A percentile compares a stretch with the other conserved stretches of the same genome.
phyloP scores from a whole-genome alignment of 1,139 yeast genomes.

The Wickerhamomyces sp. region DNA sequence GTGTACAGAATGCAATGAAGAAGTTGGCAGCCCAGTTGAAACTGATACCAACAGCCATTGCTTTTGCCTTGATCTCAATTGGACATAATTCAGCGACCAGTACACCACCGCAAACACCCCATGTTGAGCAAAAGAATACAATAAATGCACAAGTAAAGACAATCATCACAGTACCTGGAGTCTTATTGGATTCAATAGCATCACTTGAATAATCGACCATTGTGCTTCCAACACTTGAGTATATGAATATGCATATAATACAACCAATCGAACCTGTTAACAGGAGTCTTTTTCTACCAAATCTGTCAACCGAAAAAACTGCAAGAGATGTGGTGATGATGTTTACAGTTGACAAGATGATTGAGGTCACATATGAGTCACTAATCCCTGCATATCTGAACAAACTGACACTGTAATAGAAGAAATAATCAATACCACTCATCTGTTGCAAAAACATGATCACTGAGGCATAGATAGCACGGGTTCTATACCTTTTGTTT shows the following conservation, averaged over 20 bases:
- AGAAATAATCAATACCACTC: constrained; percentile 43
- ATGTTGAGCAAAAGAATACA: constrained; percentile 45
- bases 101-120: constrained; percentile 49
- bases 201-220: constrained; percentile 27
- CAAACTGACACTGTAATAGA: constrained; percentile 42
- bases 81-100: constrained; percentile 46
- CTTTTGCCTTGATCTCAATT: constrained; percentile 42
- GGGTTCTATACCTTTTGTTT: constrained; percentile 34
- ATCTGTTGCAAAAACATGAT: constrained; percentile 45
- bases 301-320: constrained; percentile 39
- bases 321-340: constrained; percentile 45
- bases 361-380: constrained; percentile 30
- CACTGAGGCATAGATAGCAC: constrained; percentile 41
- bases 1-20: constrained; percentile 49
- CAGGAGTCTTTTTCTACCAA: constrained; percentile 39
- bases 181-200: constrained; percentile 13
- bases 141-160: constrained; percentile 44
- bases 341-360: constrained; percentile 48
- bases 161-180: constrained; percentile 47
- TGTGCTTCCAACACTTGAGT: constrained; percentile 38
- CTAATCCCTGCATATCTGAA: constrained; percentile 38
- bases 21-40: constrained; percentile 54
- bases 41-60: constrained; percentile 45
- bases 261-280: constrained; percentile 36
- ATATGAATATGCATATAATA: constrained; percentile 35